A percentile compares a stretch with the other conserved stretches of the same genome.
phyloP scores from a whole-genome alignment of 2,329 filamentous ascomycete genomes.

The Teratosphaeria viscida region DNA sequence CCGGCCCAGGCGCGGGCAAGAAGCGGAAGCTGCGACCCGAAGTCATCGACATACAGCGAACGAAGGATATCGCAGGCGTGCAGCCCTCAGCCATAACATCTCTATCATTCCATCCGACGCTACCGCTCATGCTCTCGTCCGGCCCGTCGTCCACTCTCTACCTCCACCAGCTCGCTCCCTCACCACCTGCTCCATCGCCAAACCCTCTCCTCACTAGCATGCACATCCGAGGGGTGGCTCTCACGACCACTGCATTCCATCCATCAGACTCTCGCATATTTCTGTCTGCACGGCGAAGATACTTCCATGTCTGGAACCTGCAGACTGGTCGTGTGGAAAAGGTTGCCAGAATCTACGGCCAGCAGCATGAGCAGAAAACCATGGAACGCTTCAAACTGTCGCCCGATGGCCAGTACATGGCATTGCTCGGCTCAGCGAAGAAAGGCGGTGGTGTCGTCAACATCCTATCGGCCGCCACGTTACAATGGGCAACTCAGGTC shows the following conservation, averaged over 20 bases:
- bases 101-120: constrained; percentile 78
- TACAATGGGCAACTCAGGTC: constrained; percentile 79
- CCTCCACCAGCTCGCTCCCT: constrained; percentile 75
- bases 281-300: constrained; percentile 76
- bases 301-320: constrained; percentile 92
- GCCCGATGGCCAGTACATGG: constrained; percentile 79
- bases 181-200: constrained; percentile 58
- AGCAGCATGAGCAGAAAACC: constrained; percentile 69
- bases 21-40: constrained; percentile 71
- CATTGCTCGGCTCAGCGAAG: constrained; percentile 63
- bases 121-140: constrained; percentile 81
- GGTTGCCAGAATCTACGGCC: constrained; percentile 62
- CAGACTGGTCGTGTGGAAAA: constrained; percentile 73
- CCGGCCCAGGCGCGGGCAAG: constrained; percentile 40
- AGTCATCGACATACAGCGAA: constrained; percentile 78
- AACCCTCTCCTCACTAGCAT: constrained; percentile 87
- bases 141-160: constrained; percentile 77
- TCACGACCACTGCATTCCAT: constrained; percentile 74
- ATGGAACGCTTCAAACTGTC: constrained; percentile 89
- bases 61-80: constrained; percentile 70
- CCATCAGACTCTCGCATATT: constrained; percentile 64
- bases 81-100: constrained; percentile 71
- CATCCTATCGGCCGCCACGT: constrained; percentile 64
- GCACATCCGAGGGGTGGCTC: constrained; percentile 72
- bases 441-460: constrained; percentile 87